Evolutionary conservation across 441 rosid genomes (phyloP).

Genomic region (Erodium texanum): DNA sequence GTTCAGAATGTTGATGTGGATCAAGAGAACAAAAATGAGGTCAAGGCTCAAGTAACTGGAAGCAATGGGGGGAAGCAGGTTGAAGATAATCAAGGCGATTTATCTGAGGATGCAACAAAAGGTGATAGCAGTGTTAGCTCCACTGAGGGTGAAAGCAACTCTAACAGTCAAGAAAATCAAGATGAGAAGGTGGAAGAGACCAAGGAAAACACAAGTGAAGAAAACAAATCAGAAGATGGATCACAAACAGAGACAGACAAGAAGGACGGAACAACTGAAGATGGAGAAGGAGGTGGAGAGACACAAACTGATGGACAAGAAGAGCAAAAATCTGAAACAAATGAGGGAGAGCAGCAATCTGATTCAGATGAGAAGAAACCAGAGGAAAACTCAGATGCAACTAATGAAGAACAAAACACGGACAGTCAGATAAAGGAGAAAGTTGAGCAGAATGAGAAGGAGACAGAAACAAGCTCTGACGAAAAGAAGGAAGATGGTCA

Average conservation of each 20-base stretch:
- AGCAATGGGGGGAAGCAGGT: constrained; percentile 34
- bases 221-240: constrained; percentile 30
- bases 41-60: constrained; percentile 32
- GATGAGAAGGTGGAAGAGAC: constrained; percentile 32
- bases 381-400: constrained; percentile 25
- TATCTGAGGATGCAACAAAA: constrained; percentile 46
- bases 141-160: constrained; percentile 22
- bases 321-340: constrained; percentile 34
- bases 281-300: constrained; percentile 28
- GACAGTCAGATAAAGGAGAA: constrained; percentile 36
- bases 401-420: constrained; percentile 27
- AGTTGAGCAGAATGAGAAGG: constrained; percentile 31
- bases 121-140: constrained; percentile 30
- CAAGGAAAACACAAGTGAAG: constrained; percentile 20
- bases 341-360: constrained; percentile 29
- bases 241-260: constrained; percentile 21
- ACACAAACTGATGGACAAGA: constrained; percentile 30
- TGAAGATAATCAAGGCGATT: constrained; percentile 47
- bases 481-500: constrained; percentile 35
- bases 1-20: constrained; percentile 47
- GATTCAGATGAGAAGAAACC: constrained; percentile 26
- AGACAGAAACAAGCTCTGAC: constrained; percentile 27
- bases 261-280: constrained; percentile 24
- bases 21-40: constrained; percentile 43
- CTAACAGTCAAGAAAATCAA: constrained; percentile 27